phyloP scores from a whole-genome alignment of 2,329 filamentous ascomycete species.

The Xylariomycetidae sp. region DNA sequence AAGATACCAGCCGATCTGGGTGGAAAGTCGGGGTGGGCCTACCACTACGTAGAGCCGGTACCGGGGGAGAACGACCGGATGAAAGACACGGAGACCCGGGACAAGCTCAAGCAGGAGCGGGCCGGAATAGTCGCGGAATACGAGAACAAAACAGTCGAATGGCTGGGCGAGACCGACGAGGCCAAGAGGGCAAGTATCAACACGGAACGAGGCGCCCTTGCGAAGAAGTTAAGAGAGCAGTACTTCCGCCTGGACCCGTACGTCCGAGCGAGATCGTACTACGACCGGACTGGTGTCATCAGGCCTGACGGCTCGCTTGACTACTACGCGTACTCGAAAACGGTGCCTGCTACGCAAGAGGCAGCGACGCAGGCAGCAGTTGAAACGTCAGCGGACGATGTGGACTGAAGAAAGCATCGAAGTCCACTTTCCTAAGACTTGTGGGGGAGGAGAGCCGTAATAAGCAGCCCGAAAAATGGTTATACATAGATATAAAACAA shows the following conservation, averaged over 20 bases:
- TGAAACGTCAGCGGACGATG: conserved; percentile 37
- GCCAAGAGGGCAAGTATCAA: conserved; percentile 43
- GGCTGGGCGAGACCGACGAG: conserved; percentile 55
- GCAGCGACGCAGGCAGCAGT: conserved; percentile 15
- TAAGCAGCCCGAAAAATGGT: too few relatives aligned
- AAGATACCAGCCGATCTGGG: conserved; percentile 79
- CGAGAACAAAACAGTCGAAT: conserved; percentile 67
- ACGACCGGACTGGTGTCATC: conserved; percentile 75
- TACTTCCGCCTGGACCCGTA: conserved; percentile 93
- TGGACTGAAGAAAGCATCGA: too few relatives aligned
- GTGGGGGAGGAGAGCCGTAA: too few relatives aligned
- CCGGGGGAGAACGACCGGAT: conserved; percentile 71
- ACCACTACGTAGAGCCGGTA: conserved; percentile 72
- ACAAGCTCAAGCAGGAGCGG: conserved; percentile 58
- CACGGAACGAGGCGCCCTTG: conserved; percentile 54
- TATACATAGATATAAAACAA: too few relatives aligned
- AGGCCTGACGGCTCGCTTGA: conserved; percentile 59
- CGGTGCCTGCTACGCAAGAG: conserved; percentile 14
- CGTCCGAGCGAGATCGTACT: conserved; percentile 72
- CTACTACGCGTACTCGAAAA: conserved; percentile 51
- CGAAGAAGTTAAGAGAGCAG: conserved; percentile 58
- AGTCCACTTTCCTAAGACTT: too few relatives aligned
- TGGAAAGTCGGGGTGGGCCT: conserved; percentile 79
- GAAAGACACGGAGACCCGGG: conserved; percentile 57
- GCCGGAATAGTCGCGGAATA: conserved; percentile 63